phyloP scores from a whole-genome alignment of 23 red algal genomes.

The Pyropia yezoensis region DNA sequence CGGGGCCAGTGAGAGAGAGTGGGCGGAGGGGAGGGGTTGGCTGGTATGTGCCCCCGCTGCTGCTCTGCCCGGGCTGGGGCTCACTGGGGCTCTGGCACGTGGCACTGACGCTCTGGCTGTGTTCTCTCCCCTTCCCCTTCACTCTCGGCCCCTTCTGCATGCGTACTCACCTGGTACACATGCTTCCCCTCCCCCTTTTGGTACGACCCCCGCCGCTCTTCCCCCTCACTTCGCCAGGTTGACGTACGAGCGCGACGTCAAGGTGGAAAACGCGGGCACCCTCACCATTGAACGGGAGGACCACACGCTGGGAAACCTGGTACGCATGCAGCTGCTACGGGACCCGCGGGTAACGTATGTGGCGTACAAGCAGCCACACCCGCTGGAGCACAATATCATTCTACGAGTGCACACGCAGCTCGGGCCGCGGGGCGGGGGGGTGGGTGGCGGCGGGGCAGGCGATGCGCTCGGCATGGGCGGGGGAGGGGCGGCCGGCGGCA shows the following conservation, averaged over 20 bases:
- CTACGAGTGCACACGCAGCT: constrained; percentile 63
- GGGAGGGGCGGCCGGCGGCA: too few relatives aligned
- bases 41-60: too few relatives aligned
- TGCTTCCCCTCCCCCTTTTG: background rate
- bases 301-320: constrained; percentile 87
- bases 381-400: constrained; percentile 78
- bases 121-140: background rate
- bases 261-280: constrained; percentile 52
- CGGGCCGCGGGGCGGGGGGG: constrained; percentile 9
- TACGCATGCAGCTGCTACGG: constrained; percentile 90
- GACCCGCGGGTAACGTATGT: constrained; percentile 85
- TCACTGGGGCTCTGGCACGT: too few relatives aligned
- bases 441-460: too few relatives aligned
- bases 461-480: too few relatives aligned
- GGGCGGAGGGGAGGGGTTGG: too few relatives aligned
- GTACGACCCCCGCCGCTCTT: background rate
- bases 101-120: too few relatives aligned
- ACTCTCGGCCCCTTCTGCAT: background rate
- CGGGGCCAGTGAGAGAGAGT: too few relatives aligned
- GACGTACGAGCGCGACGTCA: constrained; percentile 51
- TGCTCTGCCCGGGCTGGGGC: too few relatives aligned
- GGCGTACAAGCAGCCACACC: constrained; percentile 89
- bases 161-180: background rate
- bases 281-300: constrained; percentile 94
- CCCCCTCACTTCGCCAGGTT: constrained; percentile 19